These are phyloP conservation scores for Crithidia thermophila DNA, from an alignment of 208 protist species.

Conservation along the genomic window DNA sequence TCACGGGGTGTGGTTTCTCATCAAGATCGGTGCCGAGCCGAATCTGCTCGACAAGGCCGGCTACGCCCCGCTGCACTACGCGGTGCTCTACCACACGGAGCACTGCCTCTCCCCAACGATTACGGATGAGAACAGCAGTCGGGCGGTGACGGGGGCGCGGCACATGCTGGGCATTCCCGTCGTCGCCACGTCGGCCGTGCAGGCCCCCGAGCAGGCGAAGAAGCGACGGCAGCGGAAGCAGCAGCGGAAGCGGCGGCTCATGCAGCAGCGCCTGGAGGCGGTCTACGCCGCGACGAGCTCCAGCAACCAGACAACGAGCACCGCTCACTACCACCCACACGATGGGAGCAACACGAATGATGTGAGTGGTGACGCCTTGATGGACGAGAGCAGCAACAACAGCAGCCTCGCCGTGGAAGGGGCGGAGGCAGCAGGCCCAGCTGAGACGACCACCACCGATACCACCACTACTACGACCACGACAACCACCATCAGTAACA, in stretches of 20 bases:
- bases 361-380: too few species aligned
- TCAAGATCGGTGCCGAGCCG: slow-evolving; percentile 38
- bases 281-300: not conserved
- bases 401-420: too few species aligned
- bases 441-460: not conserved
- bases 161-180: slow-evolving; percentile 27
- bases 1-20: slow-evolving; percentile 29
- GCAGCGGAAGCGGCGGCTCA: slow-evolving; percentile 10
- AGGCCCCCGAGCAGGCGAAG: slow-evolving; percentile 16
- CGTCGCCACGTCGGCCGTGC: slow-evolving; percentile 12
- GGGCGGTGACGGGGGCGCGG: slow-evolving; percentile 12
- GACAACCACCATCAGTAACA: not conserved
- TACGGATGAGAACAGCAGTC: slow-evolving; percentile 16
- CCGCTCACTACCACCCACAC: too few species aligned
- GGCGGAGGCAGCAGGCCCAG: not conserved
- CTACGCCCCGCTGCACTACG: slow-evolving; percentile 48
- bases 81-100: slow-evolving; percentile 30
- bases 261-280: slow-evolving; percentile 16
- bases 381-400: not conserved
- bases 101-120: slow-evolving; percentile 12
- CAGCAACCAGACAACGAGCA: not conserved
- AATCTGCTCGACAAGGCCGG: slow-evolving; percentile 39
- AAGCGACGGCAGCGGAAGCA: slow-evolving; percentile 22
- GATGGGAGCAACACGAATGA: not conserved
- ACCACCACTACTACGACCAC: not conserved